Evolutionary conservation across 1,284 basidiomycete genomes (phyloP), one percentile per base, ranked within the genome.

Genomic region (Sporisorium sorghi): DNA sequence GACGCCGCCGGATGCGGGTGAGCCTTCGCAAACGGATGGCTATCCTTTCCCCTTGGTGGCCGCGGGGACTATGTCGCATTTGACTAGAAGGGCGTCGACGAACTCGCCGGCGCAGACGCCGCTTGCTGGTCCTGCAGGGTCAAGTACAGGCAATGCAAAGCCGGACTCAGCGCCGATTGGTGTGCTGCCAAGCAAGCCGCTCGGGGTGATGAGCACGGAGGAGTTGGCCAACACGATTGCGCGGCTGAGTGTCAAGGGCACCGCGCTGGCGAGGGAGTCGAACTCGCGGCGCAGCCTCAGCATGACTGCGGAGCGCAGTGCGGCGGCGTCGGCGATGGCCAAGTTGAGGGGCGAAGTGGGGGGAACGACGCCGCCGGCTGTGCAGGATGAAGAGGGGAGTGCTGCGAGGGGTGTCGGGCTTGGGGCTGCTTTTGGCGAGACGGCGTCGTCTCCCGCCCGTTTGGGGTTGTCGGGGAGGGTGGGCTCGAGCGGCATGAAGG

Each of bases 151-250:
- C 24, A 37, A 44, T 33, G 28, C 30, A 10, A 50, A 50, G 11
- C 26, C 39, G 2, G 54, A 47, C 24, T 52, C 61, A 17, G 37
- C 48, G 8, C 35, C 50, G 2, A 9, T 55, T 19, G 15, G 30
- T 4, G 44, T 43, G 40, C 44, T 53, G 1, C 28, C 52, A 4
- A 33, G 23, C 32, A 53, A 64, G 26, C 24, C 52, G 52, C 59
- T 68, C 1, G 37, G 61, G 14, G 58, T 57, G 2, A 44, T 55
- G 14, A 78, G 67, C 32, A 62, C 76, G 0, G 65, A 74, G 28
- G 77, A 78, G 50, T 62, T 80, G 10, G 77, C 74, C 53, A 69
- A 76, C 37, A 74, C 72, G 21, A 80, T 80, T 19, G 78, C 78
- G 0, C 48, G 75, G 30, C 48, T 80, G 5, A 80, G 77, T 17